Evolutionary conservation across 768 basidiomycete genomes (phyloP), one percentile per base, ranked within the genome.

Genomic region (Galerina marginata): DNA sequence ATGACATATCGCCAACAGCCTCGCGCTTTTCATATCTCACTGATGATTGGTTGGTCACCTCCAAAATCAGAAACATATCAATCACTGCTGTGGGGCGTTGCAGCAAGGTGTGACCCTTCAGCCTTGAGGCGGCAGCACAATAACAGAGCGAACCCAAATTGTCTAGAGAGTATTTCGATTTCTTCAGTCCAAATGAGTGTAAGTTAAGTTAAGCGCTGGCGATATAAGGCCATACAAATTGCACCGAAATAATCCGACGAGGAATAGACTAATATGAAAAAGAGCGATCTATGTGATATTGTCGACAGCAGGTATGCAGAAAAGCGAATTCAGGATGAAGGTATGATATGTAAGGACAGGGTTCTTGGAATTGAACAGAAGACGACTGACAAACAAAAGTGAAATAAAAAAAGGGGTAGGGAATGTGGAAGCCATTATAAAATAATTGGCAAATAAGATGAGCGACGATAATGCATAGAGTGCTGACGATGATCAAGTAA

Each of bases 361-460:
- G 46, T 57, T 50, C 56, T 54, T 47, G 44, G 45, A 26, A 49
- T 54, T 12, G 43, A 59, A 50, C 47, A 58, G 48, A 29, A 46
- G 42, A 55, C 49, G 58, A 63, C 48, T 48, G 38, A 26, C 52
- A 54, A 38, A 47, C 48, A 36, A 61, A 58, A 25, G 52, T 45
- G 45, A 57, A 26, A 25, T 50, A 42, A 57, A 65, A 60, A 46
- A 59, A 50, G 50, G 33, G 48, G 54, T 66, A 71, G 65, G 58
- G 67, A 70, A 59, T 60, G 69, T 68, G 67, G 55, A 65, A 55
- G 67, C 67, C 69, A 68, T 67, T 66, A 65, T 26, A 65, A 59
- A 54, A 49, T 59, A 58, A 56, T 50, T 52, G 65, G 63, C 63
- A 59, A 58, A 60, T 63, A 68, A 60, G 65, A 63, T 59, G 60